phyloP scores from a whole-genome alignment of 129 eudicot species.

The Arctium lappa region DNA sequence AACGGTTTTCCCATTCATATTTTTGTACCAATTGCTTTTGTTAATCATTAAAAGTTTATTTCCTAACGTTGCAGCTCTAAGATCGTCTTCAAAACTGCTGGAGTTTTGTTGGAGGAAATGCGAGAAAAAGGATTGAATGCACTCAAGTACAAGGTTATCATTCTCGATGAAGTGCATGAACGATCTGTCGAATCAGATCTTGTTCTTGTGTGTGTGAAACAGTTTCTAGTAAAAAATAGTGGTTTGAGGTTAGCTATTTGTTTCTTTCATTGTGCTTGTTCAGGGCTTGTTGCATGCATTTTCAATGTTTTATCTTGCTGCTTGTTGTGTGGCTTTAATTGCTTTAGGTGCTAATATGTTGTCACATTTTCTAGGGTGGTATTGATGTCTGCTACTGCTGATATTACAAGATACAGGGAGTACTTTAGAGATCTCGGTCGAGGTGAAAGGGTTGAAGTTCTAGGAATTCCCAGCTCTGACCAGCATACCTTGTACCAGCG shows the following conservation, averaged over 20 bases:
- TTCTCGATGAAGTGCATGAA: conserved; percentile 98
- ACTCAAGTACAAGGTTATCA: conserved; percentile 81
- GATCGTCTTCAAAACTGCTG: conserved; percentile 96
- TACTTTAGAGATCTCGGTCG: conserved; percentile 87
- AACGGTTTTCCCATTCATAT: neutral
- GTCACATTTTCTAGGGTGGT: conserved; percentile 66
- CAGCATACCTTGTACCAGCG: conserved; percentile 64
- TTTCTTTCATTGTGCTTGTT: conserved; percentile 8
- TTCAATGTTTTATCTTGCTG: neutral
- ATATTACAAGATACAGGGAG: conserved; percentile 83
- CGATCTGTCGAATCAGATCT: conserved; percentile 98
- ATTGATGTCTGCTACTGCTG: conserved; percentile 98
- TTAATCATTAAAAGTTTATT: neutral
- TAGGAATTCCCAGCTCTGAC: conserved; percentile 77
- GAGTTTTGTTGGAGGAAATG: conserved; percentile 96
- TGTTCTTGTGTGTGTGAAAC: conserved; percentile 95
- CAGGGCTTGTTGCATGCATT: neutral
- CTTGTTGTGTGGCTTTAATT: neutral
- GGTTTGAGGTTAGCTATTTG: conserved; percentile 55
- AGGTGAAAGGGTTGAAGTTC: conserved; percentile 89
- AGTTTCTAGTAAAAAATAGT: conserved; percentile 59
- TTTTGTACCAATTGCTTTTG: conserved; percentile 1
- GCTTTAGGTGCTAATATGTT: conserved; percentile 13
- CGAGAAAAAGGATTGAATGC: conserved; percentile 88
- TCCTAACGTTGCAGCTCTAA: conserved; percentile 59